Percentiles rank a stretch among this genome's conserved stretches.
phyloP scores from a whole-genome alignment of 768 basidiomycete genomes.

The Leccinum rimulosum region DNA sequence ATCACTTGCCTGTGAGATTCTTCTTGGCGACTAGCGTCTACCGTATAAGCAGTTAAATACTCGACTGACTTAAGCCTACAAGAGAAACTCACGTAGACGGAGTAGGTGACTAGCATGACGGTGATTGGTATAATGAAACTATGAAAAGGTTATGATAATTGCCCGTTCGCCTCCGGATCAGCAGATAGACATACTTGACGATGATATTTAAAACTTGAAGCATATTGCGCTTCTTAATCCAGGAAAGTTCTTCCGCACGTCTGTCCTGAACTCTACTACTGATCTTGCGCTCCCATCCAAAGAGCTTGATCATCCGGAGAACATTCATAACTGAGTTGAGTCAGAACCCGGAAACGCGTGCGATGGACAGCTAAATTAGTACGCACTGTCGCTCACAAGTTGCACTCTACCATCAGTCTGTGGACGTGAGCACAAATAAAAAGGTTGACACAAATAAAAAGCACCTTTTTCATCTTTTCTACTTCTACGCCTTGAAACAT shows the following conservation, averaged over 20 bases:
- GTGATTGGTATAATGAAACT: conserved; percentile 60
- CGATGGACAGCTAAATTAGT: conserved; percentile 4
- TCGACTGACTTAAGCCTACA: background rate
- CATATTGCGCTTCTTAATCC: conserved; percentile 51
- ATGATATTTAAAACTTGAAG: conserved; percentile 41
- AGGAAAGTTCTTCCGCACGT: conserved; percentile 58
- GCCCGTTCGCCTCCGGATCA: background rate
- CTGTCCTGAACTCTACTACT: conserved; percentile 49
- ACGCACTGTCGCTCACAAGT: conserved; percentile 55
- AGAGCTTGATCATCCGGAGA: conserved; percentile 68
- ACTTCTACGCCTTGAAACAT: conserved; percentile 46
- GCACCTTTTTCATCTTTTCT: conserved; percentile 45
- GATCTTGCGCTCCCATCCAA: conserved; percentile 63
- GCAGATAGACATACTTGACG: conserved; percentile 13
- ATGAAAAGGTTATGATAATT: background rate
- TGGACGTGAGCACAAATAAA: conserved; percentile 36
- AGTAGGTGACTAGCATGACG: conserved; percentile 64
- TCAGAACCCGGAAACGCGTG: background rate
- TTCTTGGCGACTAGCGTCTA: conserved; percentile 6
- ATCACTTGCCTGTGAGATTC: conserved; percentile 7
- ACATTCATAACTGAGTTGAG: conserved; percentile 44
- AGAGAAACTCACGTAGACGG: conserved; percentile 47
- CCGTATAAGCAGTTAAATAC: background rate
- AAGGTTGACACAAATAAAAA: background rate
- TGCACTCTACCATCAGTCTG: conserved; percentile 43